Percentiles rank a stretch among this genome's conserved stretches.
Conservation (phyloP, 164 flowering plant genomes). For the Santalum album region DNA sequence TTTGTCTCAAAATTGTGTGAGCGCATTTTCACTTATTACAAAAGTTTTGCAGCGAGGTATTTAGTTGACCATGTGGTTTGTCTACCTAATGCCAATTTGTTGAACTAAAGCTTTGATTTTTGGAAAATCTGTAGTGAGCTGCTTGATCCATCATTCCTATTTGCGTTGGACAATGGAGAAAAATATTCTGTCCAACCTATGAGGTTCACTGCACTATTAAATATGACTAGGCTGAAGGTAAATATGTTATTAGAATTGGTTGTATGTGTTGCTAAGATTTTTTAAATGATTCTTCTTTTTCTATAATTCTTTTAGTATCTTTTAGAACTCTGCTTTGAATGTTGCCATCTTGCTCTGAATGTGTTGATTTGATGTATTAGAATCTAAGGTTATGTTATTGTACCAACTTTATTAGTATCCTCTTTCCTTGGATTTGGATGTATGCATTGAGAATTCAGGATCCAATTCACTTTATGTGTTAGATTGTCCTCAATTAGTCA, state of each 20-base stretch:
- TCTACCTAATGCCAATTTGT: not conserved
- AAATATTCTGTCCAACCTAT: slow-evolving; percentile 71
- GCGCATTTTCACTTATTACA: slow-evolving; percentile 76
- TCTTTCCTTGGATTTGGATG: no score
- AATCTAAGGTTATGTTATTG: no score
- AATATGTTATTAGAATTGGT: slow-evolving; percentile 1
- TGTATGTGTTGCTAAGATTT: not conserved
- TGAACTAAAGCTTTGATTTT: slow-evolving; percentile 1
- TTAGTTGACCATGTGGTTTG: not conserved
- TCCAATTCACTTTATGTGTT: no score
- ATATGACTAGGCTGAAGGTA: slow-evolving; percentile 86
- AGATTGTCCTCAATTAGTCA: no score
- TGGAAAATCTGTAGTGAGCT: slow-evolving; percentile 49
- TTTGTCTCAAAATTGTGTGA: slow-evolving; percentile 81
- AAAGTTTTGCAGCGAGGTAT: slow-evolving; percentile 96
- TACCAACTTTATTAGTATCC: no score
- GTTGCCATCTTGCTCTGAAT: no score
- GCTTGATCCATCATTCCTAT: slow-evolving; percentile 93
- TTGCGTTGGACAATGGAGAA: slow-evolving; percentile 88
- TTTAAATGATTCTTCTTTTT: not conserved
- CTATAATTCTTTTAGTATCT: not conserved
- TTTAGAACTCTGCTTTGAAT: no score
- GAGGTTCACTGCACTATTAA: slow-evolving; percentile 64
- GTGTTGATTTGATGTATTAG: no score
- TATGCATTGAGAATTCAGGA: no score